Evolutionary conservation across 2,329 filamentous ascomycete genomes (phyloP).

Genomic region (Polychaeton citri): DNA sequence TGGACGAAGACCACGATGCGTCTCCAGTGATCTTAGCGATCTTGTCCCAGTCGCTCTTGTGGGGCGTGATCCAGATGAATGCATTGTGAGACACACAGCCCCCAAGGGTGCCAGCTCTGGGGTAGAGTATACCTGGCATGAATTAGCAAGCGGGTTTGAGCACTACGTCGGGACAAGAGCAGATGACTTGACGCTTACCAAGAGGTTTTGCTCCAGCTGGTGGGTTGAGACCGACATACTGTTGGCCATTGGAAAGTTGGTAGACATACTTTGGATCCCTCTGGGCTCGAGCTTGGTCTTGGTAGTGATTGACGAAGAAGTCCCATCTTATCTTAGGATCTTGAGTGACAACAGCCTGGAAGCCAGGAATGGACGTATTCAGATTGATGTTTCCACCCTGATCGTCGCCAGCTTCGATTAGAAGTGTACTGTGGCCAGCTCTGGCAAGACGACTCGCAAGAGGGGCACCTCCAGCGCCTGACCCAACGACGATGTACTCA

Average conservation of each 20-base stretch:
- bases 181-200: too few relatives aligned
- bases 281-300: too few relatives aligned
- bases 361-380: constrained; percentile 42
- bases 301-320: constrained; percentile 50
- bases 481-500: constrained; percentile 53
- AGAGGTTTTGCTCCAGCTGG: too few relatives aligned
- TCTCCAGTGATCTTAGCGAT: constrained; percentile 63
- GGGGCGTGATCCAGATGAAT: constrained; percentile 56
- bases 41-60: constrained; percentile 52
- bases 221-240: too few relatives aligned
- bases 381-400: too few relatives aligned
- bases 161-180: too few relatives aligned
- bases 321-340: too few relatives aligned
- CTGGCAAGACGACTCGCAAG: constrained; percentile 48
- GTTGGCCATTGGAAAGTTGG: too few relatives aligned
- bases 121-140: too few relatives aligned
- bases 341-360: constrained; percentile 38
- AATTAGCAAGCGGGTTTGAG: too few relatives aligned
- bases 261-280: too few relatives aligned
- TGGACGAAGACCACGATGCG: constrained; percentile 53
- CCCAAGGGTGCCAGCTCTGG: constrained; percentile 47
- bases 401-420: constrained; percentile 37
- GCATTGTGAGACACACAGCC: constrained; percentile 60
- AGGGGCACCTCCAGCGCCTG: constrained; percentile 50
- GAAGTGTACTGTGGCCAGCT: constrained; percentile 49